Conservation (phyloP, 805 yeast species). For the Phaffomyces opuntiae region DNA sequence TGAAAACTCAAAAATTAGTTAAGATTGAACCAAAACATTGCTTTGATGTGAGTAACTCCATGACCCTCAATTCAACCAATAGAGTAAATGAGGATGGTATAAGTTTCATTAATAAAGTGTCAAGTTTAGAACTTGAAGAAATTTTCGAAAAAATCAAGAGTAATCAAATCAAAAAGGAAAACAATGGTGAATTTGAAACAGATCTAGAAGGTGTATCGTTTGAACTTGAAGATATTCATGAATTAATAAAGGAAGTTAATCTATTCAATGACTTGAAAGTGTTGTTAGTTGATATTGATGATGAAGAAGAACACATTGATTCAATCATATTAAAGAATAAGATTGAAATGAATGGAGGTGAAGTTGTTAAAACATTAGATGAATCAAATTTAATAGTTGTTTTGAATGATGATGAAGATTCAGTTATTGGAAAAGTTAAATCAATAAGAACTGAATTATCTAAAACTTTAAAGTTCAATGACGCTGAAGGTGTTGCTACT, state of each 20-base stretch:
- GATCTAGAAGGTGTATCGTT: neutral
- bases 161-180: neutral
- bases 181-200: neutral
- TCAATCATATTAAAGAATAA: constrained; percentile 12
- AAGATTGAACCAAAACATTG: constrained; percentile 58
- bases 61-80: constrained; percentile 20
- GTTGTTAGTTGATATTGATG: constrained; percentile 21
- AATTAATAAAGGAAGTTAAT: constrained; percentile 14
- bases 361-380: constrained; percentile 20
- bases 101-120: constrained; percentile 36
- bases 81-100: constrained; percentile 59
- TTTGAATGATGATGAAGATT: constrained; percentile 10
- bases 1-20: constrained; percentile 34
- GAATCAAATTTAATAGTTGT: constrained; percentile 36
- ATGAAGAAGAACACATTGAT: constrained; percentile 1
- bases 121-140: constrained; percentile 3
- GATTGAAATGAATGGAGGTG: constrained; percentile 41
- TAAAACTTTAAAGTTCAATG: neutral
- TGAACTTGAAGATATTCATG: constrained; percentile 1
- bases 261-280: constrained; percentile 32
- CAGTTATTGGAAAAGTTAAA: neutral
- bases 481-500: neutral
- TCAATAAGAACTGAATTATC: constrained; percentile 11
- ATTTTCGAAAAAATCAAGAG: neutral
- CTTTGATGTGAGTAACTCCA: constrained; percentile 31